These are phyloP conservation scores for Ceratocystis smalleyi DNA, from an alignment of 2,329 filamentous ascomycete species.

Conservation along the genomic window DNA sequence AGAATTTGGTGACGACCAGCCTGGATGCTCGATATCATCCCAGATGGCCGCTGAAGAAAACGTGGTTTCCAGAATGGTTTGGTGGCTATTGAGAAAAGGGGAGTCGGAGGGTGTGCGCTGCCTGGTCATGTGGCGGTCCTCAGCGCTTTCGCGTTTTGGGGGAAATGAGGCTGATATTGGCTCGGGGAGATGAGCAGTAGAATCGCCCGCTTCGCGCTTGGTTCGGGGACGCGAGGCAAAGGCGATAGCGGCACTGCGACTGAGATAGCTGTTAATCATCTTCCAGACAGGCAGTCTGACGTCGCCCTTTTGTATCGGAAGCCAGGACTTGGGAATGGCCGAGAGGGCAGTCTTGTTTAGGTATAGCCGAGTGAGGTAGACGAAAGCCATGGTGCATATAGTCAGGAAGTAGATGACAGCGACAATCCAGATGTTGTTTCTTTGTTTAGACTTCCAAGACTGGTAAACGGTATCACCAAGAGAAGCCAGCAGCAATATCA, in stretches of 20 bases:
- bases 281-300: slow-evolving; percentile 58
- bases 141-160: background rate
- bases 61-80: background rate
- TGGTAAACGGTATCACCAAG: slow-evolving; percentile 71
- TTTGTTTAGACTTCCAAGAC: slow-evolving; percentile 47
- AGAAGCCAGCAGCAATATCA: slow-evolving; percentile 60
- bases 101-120: background rate
- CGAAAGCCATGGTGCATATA: slow-evolving; percentile 50
- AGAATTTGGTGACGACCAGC: slow-evolving; percentile 71
- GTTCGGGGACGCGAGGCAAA: slow-evolving; percentile 58
- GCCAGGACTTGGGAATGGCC: slow-evolving; percentile 72
- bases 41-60: slow-evolving; percentile 35
- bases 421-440: slow-evolving; percentile 73
- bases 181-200: background rate
- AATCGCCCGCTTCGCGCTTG: background rate
- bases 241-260: slow-evolving; percentile 64
- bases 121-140: background rate
- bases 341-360: slow-evolving; percentile 66
- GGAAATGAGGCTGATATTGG: background rate
- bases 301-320: slow-evolving; percentile 75
- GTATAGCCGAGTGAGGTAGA: slow-evolving; percentile 75
- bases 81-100: background rate
- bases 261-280: slow-evolving; percentile 57
- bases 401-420: slow-evolving; percentile 61
- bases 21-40: slow-evolving; percentile 72